Percentiles rank a stretch among this genome's conserved stretches.
Conservation (phyloP, 108 stramenopile species). For the Parietichytrium sp. region DNA sequence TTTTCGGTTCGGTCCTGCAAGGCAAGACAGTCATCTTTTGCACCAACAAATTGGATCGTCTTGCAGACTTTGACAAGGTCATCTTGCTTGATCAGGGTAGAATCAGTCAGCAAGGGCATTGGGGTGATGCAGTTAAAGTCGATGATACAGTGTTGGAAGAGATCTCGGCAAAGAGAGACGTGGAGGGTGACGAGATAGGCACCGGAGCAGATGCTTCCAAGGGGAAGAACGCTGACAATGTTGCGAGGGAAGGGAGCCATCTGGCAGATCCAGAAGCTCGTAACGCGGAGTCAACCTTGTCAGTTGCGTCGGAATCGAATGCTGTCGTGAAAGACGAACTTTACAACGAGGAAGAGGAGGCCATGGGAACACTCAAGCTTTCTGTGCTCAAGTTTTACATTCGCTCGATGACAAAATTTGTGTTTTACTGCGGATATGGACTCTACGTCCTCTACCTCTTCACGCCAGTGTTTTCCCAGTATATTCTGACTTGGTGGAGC, state of each 20-base stretch:
- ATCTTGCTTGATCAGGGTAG: not conserved
- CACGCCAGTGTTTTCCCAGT: slow-evolving; percentile 31
- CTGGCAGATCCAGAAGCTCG: no score
- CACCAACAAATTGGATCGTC: slow-evolving; percentile 7
- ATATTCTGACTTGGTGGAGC: slow-evolving; percentile 35
- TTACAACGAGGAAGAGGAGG: slow-evolving; percentile 30
- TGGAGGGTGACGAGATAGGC: no score
- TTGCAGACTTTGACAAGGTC: not conserved
- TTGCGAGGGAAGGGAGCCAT: no score
- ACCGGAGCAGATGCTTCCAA: no score
- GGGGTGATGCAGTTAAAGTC: no score
- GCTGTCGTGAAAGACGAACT: not conserved
- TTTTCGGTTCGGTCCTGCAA: slow-evolving; percentile 34
- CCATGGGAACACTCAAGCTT: slow-evolving; percentile 12
- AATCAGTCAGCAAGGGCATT: not conserved
- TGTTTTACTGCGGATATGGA: not conserved
- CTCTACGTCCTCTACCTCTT: slow-evolving; percentile 32
- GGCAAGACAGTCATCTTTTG: not conserved
- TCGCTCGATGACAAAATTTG: not conserved
- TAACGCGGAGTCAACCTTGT: no score
- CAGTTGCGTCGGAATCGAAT: no score
- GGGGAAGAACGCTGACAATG: no score
- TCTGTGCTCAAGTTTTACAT: not conserved
- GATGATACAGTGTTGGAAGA: no score
- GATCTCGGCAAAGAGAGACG: no score